Evolutionary conservation across 169 alveolate genomes (phyloP).

Genomic region (Cystoisospora suis): DNA sequence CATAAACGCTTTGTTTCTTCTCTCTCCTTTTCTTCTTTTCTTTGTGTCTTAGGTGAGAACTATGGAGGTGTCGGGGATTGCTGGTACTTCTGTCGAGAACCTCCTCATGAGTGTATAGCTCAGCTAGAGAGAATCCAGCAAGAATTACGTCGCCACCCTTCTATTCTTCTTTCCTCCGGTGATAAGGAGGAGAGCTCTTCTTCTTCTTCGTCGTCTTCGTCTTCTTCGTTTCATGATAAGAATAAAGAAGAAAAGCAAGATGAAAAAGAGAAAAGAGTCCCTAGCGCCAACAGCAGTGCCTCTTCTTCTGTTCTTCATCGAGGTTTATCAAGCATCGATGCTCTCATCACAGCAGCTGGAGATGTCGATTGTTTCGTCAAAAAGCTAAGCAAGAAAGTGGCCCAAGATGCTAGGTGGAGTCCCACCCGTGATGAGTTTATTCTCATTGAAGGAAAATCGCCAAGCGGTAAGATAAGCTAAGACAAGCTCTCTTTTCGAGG

Average conservation of each 20-base stretch:
- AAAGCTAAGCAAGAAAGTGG: slow-evolving; percentile 67
- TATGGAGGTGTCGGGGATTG: slow-evolving; percentile 69
- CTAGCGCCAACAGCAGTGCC: background rate
- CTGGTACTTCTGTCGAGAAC: slow-evolving; percentile 57
- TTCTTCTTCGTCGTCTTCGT: too few relatives aligned
- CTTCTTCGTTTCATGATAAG: too few relatives aligned
- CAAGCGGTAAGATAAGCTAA: slow-evolving; percentile 33
- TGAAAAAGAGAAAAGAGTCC: too few relatives aligned
- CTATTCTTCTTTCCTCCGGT: too few relatives aligned
- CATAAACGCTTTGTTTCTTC: too few relatives aligned
- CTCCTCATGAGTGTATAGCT: slow-evolving; percentile 52
- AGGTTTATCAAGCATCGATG: too few relatives aligned
- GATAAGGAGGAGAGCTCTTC: too few relatives aligned
- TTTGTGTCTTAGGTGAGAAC: slow-evolving; percentile 52
- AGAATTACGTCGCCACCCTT: slow-evolving; percentile 21
- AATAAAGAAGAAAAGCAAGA: too few relatives aligned
- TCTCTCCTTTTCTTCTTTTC: background rate
- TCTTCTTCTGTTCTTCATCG: background rate
- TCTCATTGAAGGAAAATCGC: slow-evolving; percentile 73
- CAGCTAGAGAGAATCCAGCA: slow-evolving; percentile 39
- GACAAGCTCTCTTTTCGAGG: background rate
- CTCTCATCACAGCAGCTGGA: background rate
- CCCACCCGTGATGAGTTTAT: slow-evolving; percentile 74
- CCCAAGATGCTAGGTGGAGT: slow-evolving; percentile 75
- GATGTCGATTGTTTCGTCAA: slow-evolving; percentile 44